These are phyloP conservation scores for Rhodotorula graminis DNA, from an alignment of 768 basidiomycete genomes.

Conservation along the genomic window DNA sequence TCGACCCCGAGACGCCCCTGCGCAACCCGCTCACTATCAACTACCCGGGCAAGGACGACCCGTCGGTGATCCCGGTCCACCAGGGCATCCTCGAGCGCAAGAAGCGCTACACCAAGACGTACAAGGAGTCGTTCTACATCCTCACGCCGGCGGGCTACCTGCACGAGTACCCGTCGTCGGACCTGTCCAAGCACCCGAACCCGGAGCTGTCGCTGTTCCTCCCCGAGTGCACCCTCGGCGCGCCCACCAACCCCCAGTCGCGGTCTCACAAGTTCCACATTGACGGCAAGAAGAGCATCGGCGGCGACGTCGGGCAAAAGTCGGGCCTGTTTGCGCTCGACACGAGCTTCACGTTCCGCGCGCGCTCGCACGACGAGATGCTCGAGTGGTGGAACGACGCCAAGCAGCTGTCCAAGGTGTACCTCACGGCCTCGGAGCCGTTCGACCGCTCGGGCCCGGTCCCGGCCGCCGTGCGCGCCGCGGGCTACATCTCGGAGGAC, in stretches of 20 bases:
- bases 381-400: slow-evolving; percentile 99
- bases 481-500: slow-evolving; percentile 77
- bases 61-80: slow-evolving; percentile 77
- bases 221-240: slow-evolving; percentile 90
- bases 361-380: slow-evolving; percentile 88
- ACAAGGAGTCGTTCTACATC: slow-evolving; percentile 70
- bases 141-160: slow-evolving; percentile 94
- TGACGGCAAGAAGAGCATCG: slow-evolving; percentile 70
- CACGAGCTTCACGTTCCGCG: slow-evolving; percentile 79
- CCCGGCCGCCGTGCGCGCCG: slow-evolving; percentile 81
- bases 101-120: slow-evolving; percentile 71
- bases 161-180: slow-evolving; percentile 79
- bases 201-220: slow-evolving; percentile 86
- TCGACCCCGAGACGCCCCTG: slow-evolving; percentile 94
- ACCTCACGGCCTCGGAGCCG: slow-evolving; percentile 80
- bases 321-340: slow-evolving; percentile 44
- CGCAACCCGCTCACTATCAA: slow-evolving; percentile 66
- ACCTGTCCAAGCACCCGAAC: slow-evolving; percentile 56
- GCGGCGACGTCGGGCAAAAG: slow-evolving; percentile 51
- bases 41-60: slow-evolving; percentile 89
- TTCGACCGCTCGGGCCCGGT: slow-evolving; percentile 90
- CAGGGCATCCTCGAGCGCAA: slow-evolving; percentile 87
- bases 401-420: slow-evolving; percentile 45
- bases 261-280: slow-evolving; percentile 94
- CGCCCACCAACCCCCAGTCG: slow-evolving; percentile 62